Evolutionary conservation across 768 basidiomycete species (phyloP), one percentile per base, ranked within the genome.

Genomic region (Leccinum longicurvipes): DNA sequence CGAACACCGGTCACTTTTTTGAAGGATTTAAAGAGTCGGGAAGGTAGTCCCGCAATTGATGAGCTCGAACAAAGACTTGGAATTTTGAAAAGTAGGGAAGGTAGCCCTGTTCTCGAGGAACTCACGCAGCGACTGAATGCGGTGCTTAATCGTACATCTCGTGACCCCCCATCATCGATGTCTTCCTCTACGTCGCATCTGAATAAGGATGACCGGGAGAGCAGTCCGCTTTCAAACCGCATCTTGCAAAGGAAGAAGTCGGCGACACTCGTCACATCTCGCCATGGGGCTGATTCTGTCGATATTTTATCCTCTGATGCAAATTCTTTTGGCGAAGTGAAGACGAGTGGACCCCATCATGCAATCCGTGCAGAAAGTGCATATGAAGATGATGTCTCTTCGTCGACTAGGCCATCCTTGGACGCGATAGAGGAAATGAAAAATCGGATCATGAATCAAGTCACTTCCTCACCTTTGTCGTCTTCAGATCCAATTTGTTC

Each of bases 351-450:
- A 39, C 58, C 42, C 45, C 58, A 25, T 60, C 56, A 53, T 27
- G 39, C 42, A 34, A 54, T 28, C n/a, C 56, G 50, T 12, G 15
- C 51, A 23, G 67, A 41, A 28, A 60, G 41, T 50, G 48, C 55
- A 56, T 42, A 58, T 57, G 39, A 57, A 59, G 53, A 70, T 6
- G 15, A 36, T 53, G 3, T 24, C n/a, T 29, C 31, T 21, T 42
- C 45, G 4, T 59, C 50, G 3, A 62, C 57, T 23, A 52, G 67
- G 21, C 74, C 77, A 7, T 78, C 79, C 6, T 64, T 72, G 25
- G 81, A 82, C 23, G 82, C 82, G 2, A 73, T 85, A 46, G 80
- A 85, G 65, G 81, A 84, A 61, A 83, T 86, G 82, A 87, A 85
- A 69, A 76, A 71, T 60, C 73, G 83, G 39, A 80, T 85, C 60